Base-by-base conservation (phyloP, 2,329 filamentous ascomycete species). In the Lachnellula subtilissima region DNA sequence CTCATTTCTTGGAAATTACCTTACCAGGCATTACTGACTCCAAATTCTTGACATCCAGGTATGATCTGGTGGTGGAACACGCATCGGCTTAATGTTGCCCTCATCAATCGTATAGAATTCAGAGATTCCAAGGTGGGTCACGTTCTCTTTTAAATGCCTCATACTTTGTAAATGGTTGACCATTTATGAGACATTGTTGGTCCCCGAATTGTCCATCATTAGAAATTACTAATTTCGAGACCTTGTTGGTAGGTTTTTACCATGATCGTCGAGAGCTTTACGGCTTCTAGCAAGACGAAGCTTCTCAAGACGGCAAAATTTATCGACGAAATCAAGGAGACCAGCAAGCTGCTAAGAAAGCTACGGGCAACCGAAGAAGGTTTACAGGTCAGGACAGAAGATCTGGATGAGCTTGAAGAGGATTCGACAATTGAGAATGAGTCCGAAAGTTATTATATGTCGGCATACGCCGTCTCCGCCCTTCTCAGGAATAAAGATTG, bases 101-200 rank as follows among this genome's bases (percentile, higher is more conserved):
- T 89, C 23, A 75, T 89, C 45, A 85, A 89, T 57, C 79, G 77
- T 36, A 67, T 88, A 11, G 79, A 85, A 51, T 87, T 82, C 63
- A 72, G 74, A 49, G 86, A 87, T 42, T 63, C 60, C 1, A 65
- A 76, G 66, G 28, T 32, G 3, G 11, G 28, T 9, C 28, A 32
- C 9, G 9, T 32, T 32, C 28, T 32, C 28, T 32, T 32, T 32
- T 9, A 32, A 32, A 11, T 9, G 28, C 8, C 28, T 3, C 28
- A 3, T 32, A 9, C 9, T 32, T 32, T 32, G 28, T 32, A 32
- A 9, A 32, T 12, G 28, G 28, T 32, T 12, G 28, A 9, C 9
- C 9, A 12, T 12, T 32, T 12, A 32, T 32, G 9, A 32, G 28
- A 32, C 9, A 32, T 32, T 32, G 9, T 32, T 9, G 9, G 11